A percentile compares a stretch with the other conserved stretches of the same genome.
Evolutionary conservation across 2,329 filamentous ascomycete genomes (phyloP).

Genomic region (Scedosporium minutisporum): DNA sequence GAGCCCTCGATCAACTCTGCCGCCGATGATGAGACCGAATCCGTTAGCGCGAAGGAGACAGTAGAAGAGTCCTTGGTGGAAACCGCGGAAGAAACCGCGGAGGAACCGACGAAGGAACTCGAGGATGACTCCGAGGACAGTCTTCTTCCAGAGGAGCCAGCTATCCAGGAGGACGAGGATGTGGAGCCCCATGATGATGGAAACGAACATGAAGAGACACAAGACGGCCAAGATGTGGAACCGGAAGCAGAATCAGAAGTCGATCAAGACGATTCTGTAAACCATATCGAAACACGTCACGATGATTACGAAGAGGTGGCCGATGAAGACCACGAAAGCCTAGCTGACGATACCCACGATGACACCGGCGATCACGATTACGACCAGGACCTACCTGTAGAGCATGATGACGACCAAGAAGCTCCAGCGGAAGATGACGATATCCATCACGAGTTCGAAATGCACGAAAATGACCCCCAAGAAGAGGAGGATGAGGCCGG

Average conservation of each 20-base stretch:
- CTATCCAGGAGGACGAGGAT: background rate
- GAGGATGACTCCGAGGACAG: background rate
- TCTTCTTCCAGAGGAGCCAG: background rate
- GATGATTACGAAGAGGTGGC: background rate
- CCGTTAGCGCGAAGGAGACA: background rate
- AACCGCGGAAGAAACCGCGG: background rate
- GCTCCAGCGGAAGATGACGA: background rate
- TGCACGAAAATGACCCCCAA: background rate
- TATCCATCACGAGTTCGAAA: background rate
- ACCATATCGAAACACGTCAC: background rate
- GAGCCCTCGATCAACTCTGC: slow-evolving; percentile 1
- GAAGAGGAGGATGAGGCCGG: background rate
- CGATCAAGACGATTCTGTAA: background rate
- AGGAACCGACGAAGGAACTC: background rate
- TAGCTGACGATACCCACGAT: background rate
- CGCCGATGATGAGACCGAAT: background rate
- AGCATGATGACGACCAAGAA: background rate
- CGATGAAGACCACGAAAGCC: background rate
- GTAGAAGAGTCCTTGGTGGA: background rate
- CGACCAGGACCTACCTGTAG: background rate
- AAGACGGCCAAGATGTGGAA: background rate
- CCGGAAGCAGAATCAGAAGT: background rate
- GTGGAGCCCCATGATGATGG: background rate
- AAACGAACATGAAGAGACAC: background rate
- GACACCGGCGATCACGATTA: background rate